Evolutionary conservation across 2,329 filamentous ascomycete genomes (phyloP).

Genomic region (Ophiostoma piceae): DNA sequence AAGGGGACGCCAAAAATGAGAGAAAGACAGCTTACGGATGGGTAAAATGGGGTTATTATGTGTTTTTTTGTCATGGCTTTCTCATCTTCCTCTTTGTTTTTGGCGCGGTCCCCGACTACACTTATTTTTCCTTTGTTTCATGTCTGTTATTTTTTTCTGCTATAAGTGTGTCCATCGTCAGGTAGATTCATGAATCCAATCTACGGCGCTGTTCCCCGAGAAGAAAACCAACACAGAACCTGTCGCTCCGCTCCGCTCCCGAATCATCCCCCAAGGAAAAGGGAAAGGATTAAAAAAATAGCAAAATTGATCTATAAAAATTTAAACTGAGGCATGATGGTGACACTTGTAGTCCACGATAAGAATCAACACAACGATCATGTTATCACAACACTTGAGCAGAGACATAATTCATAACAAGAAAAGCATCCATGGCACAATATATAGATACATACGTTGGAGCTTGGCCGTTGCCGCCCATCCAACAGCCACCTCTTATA

Average conservation of each 20-base stretch:
- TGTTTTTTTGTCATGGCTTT: constrained; percentile 13
- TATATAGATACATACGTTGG: constrained; percentile 1
- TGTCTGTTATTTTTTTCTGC: constrained; percentile 13
- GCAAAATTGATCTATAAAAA: constrained; percentile 17
- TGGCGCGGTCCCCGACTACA: constrained; percentile 2
- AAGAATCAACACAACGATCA: not conserved
- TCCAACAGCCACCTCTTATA: not conserved
- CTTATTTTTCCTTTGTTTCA: constrained; percentile 1
- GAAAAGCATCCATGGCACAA: not conserved
- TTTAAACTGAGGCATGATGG: not conserved
- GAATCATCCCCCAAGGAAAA: not conserved
- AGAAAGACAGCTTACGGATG: constrained; percentile 10
- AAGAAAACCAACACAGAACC: not conserved
- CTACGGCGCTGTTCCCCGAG: constrained; percentile 19
- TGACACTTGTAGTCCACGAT: not conserved
- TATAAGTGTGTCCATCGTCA: constrained; percentile 16
- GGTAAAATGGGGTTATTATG: constrained; percentile 9
- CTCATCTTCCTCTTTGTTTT: not conserved
- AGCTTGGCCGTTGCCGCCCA: not conserved
- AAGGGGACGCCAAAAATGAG: not conserved
- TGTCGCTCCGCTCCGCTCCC: not conserved
- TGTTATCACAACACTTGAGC: not conserved
- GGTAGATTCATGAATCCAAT: constrained; percentile 16
- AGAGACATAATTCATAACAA: not conserved
- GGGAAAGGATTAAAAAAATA: constrained; percentile 10